These are phyloP conservation scores for Magnusiomyces ingens DNA, from an alignment of 1,139 yeast genomes.

Conservation along the genomic window DNA sequence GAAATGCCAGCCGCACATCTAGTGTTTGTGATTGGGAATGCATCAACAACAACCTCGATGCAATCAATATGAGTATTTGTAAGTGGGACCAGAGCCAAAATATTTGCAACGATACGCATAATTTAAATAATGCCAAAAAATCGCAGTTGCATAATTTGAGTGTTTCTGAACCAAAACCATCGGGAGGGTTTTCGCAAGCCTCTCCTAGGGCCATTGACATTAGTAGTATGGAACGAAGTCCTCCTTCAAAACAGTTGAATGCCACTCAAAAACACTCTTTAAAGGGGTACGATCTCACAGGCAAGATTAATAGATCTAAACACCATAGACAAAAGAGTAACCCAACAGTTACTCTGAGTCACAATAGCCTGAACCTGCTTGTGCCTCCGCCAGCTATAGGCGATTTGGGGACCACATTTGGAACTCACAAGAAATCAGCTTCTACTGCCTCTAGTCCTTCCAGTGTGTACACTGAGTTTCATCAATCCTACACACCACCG, in stretches of 20 bases:
- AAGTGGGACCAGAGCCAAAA: slow-evolving; percentile 2
- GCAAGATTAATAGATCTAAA: neutral
- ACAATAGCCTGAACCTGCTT: neutral
- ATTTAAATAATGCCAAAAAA: too few relatives aligned
- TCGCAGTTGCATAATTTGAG: too few relatives aligned
- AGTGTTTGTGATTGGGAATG: slow-evolving; percentile 6
- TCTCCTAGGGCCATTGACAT: slow-evolving; percentile 6
- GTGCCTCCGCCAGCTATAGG: neutral
- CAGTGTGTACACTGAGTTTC: neutral
- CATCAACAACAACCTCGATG: slow-evolving; percentile 2
- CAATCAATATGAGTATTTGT: slow-evolving; percentile 3
- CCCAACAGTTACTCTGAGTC: neutral
- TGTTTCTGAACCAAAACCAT: too few relatives aligned
- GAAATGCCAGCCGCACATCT: neutral
- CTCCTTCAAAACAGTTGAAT: neutral
- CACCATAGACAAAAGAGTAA: neutral
- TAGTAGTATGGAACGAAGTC: slow-evolving; percentile 1
- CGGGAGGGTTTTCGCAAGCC: neutral
- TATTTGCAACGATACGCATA: neutral
- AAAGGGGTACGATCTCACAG: neutral
- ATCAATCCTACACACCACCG: neutral
- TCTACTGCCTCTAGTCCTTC: neutral
- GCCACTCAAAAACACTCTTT: neutral
- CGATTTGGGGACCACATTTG: neutral
- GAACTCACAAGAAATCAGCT: slow-evolving; percentile 3